A percentile compares a stretch with the other conserved stretches of the same genome.
These are phyloP conservation scores for Capronia coronata DNA, from an alignment of 2,329 filamentous ascomycete genomes.

Conservation along the genomic window DNA sequence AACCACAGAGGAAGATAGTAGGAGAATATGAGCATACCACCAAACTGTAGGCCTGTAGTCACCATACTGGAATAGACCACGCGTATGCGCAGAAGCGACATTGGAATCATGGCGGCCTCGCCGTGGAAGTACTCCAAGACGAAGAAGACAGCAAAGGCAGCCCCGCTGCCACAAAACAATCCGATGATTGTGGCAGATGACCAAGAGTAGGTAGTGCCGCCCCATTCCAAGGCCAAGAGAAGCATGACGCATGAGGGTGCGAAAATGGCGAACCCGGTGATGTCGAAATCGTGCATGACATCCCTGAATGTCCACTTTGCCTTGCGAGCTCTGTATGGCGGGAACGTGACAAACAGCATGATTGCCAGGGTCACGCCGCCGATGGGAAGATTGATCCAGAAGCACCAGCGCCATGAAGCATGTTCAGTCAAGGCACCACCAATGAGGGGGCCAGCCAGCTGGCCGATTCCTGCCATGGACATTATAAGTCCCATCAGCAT, in stretches of 20 bases:
- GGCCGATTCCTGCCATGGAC: constrained; percentile 34
- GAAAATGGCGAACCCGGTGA: constrained; percentile 28
- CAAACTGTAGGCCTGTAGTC: constrained; percentile 33
- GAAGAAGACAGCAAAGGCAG: constrained; percentile 32
- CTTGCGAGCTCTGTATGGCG: constrained; percentile 28
- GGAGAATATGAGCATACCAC: constrained; percentile 19
- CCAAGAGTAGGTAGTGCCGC: constrained; percentile 27
- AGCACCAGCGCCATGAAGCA: constrained; percentile 35
- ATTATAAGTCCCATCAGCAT: constrained; percentile 32
- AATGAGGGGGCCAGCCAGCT: constrained; percentile 39
- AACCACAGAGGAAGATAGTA: constrained; percentile 43
- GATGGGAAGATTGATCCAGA: constrained; percentile 41
- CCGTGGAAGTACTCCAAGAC: constrained; percentile 24
- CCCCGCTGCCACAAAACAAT: constrained; percentile 28
- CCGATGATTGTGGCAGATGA: constrained; percentile 27
- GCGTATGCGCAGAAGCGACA: constrained; percentile 17
- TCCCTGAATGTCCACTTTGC: constrained; percentile 14
- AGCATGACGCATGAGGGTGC: constrained; percentile 27
- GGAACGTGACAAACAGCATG: constrained; percentile 29
- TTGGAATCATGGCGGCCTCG: constrained; percentile 27
- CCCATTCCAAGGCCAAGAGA: constrained; percentile 29
- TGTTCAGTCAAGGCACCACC: constrained; percentile 38
- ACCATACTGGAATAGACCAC: constrained; percentile 17
- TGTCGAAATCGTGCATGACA: constrained; percentile 25
- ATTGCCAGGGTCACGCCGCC: constrained; percentile 38